Percentiles rank a stretch among this genome's conserved stretches.
Evolutionary conservation across 225 moss, liverwort and hornwort genomes (phyloP).

Genomic region (Marchantia paleacea): DNA sequence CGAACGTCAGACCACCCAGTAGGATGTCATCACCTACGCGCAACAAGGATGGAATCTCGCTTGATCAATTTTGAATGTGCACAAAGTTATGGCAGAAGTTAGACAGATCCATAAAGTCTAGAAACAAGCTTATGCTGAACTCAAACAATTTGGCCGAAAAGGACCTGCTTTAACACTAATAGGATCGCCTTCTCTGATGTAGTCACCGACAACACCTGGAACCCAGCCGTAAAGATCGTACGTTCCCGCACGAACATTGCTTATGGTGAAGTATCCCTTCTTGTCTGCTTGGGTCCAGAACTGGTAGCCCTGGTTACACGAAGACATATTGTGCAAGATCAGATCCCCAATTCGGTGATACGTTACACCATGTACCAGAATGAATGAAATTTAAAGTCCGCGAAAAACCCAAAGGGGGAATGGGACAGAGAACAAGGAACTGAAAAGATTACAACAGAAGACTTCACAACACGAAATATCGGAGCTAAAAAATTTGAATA

Average conservation of each 20-base stretch:
- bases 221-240: conserved; percentile 6
- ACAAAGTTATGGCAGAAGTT: not conserved
- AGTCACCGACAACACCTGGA: not conserved
- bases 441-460: no score
- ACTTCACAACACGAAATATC: no score
- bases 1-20: conserved; percentile 60
- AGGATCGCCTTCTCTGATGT: not conserved
- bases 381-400: no score
- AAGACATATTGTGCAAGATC: no score
- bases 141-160: not conserved
- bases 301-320: conserved; percentile 41
- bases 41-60: not conserved
- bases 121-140: no score
- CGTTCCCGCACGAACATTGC: not conserved
- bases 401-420: no score
- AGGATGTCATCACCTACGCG: conserved; percentile 53
- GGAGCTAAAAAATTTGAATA: no score
- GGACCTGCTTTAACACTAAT: conserved; percentile 47
- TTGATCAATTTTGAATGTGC: no score
- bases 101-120: not conserved
- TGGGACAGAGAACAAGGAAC: no score
- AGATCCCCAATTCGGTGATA: no score
- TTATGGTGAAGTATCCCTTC: not conserved
- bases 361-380: no score
- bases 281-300: conserved; percentile 47